phyloP scores from a whole-genome alignment of 163 green algal genomes.

The Chlamydomonas reinhardtii region DNA sequence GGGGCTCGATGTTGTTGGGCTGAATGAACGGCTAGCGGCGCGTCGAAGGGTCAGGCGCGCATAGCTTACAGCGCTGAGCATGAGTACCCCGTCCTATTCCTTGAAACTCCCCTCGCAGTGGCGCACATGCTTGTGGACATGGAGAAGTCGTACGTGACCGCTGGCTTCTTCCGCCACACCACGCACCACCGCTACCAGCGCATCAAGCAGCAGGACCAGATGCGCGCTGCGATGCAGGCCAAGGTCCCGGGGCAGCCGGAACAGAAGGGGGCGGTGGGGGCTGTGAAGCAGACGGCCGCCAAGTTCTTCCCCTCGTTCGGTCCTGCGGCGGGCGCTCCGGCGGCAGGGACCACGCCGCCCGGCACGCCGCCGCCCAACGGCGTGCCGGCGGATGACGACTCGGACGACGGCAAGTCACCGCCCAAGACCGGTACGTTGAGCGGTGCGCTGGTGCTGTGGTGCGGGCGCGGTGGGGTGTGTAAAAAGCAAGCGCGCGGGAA shows the following conservation, averaged over 20 bases:
- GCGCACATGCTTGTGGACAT: conserved; percentile 90
- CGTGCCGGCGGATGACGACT: conserved; percentile 29
- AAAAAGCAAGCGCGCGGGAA: too few species aligned
- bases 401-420: conserved; percentile 45
- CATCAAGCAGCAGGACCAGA: conserved; percentile 52
- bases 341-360: not conserved
- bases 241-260: not conserved
- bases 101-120: conserved; percentile 61
- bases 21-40: too few species aligned
- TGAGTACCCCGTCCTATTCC: too few species aligned
- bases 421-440: not conserved
- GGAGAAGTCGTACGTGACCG: conserved; percentile 92
- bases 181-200: conserved; percentile 66
- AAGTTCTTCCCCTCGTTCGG: conserved; percentile 53
- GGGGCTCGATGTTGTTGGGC: too few species aligned
- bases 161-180: conserved; percentile 94
- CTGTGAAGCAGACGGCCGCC: conserved; percentile 19
- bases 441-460: too few species aligned
- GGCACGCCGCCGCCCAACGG: conserved; percentile 19
- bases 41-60: not conserved
- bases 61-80: not conserved
- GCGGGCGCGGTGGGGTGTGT: too few species aligned
- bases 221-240: conserved; percentile 41
- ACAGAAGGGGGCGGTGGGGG: not conserved
- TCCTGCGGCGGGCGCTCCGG: not conserved